Evolutionary conservation across 345 rosid species (phyloP), one percentile per base, ranked within the genome.

Genomic region (Brassica incana): DNA sequence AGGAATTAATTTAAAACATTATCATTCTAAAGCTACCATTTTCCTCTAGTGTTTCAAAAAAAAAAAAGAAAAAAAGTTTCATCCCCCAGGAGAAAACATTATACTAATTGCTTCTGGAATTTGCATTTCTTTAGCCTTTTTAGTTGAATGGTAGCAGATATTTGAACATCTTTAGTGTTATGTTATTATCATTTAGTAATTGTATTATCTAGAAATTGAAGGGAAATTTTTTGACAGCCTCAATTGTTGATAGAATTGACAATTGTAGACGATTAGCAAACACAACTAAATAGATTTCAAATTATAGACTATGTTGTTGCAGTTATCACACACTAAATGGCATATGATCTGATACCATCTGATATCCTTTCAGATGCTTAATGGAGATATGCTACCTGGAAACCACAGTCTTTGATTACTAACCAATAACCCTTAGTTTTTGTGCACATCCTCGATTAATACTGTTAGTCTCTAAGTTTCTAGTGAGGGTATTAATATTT

Each of bases 351-450:
- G 75, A 60, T 67, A 59, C 25, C 9, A 59, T 69, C 25, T 15
- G 52, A 69, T 77, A 15, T 76, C 23, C 23, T 25, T 45, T 76
- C 33, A 40, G 67, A 76, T 59, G 9, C 23, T 14, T 38, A 38
- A 15, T 36, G 66, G 58, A 36, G 27, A 32, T 45, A 62, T 77
- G 75, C 8, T 71, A 54, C 67, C 72, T 73, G 73, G 32, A n/a
- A 66, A 36, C 67, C 74, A 78, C 59, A 74, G 59, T 69, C 50
- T 80, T 74, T 6, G 14, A 8, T 29, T 5, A 18, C 23, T 62
- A 74, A 80, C 76, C 79, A 80, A 54, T 69, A 36, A 63, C 35
- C 1, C 18, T 63, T 74, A 6, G 36, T 64, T 63, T 80, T 15
- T 25, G 52, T 74, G 75, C 29, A 74, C 1, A 52, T 9, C n/a